phyloP scores from a whole-genome alignment of 2,329 filamentous ascomycete species.

The Aspergillus persii region DNA sequence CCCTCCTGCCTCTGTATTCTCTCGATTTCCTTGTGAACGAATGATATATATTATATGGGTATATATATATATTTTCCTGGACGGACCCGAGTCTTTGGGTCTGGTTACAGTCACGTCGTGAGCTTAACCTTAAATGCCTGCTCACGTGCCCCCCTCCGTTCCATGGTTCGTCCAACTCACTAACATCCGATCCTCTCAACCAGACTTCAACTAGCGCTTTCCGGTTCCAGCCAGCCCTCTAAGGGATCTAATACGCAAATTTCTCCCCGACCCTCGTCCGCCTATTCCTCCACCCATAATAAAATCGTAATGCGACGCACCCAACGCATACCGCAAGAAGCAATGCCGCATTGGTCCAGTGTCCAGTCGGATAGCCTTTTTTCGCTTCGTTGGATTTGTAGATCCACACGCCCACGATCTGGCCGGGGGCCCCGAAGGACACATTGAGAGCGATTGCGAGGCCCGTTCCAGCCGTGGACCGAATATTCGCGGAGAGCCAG shows the following conservation, averaged over 20 bases:
- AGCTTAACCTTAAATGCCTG: slow-evolving; percentile 24
- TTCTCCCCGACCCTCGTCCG: slow-evolving; percentile 21
- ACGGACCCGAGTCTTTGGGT: slow-evolving; percentile 4
- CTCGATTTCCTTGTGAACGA: too few relatives aligned
- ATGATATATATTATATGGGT: too few relatives aligned
- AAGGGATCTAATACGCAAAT: slow-evolving; percentile 26
- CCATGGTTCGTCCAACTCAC: slow-evolving; percentile 15
- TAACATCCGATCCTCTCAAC: not conserved
- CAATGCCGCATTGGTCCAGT: slow-evolving; percentile 64
- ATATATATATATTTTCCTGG: not conserved
- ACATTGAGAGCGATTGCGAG: slow-evolving; percentile 71
- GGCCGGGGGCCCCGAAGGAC: slow-evolving; percentile 64
- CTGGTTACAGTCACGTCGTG: slow-evolving; percentile 4
- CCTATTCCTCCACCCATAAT: slow-evolving; percentile 53
- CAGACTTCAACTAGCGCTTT: not conserved
- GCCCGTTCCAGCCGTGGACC: slow-evolving; percentile 63
- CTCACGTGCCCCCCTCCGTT: slow-evolving; percentile 17
- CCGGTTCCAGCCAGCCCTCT: not conserved
- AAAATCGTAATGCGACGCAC: slow-evolving; percentile 54
- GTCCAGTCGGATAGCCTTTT: slow-evolving; percentile 66
- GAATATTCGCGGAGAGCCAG: slow-evolving; percentile 69
- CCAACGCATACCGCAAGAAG: slow-evolving; percentile 59
- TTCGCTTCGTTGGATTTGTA: slow-evolving; percentile 63
- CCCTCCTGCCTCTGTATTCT: not conserved
- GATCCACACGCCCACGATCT: slow-evolving; percentile 73